These are phyloP conservation scores for Leccinum subspadiceum DNA, from an alignment of 1,284 basidiomycete genomes.

Conservation along the genomic window DNA sequence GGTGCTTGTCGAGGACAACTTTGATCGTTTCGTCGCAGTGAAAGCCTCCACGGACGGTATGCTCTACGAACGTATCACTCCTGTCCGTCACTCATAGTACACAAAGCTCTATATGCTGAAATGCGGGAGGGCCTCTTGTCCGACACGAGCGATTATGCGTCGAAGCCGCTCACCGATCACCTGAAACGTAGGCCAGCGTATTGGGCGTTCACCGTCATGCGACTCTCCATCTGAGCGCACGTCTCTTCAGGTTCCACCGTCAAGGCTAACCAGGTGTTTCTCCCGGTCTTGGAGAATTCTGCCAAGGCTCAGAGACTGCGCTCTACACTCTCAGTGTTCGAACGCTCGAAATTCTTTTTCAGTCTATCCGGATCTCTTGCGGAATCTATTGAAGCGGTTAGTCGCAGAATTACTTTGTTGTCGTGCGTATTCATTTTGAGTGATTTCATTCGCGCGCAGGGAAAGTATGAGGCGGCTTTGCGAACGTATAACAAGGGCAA, in stretches of 20 bases:
- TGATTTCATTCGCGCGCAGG: constrained; percentile 44
- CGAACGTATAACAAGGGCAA: constrained; percentile 98
- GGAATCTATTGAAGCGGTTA: constrained; percentile 84
- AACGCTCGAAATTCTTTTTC: constrained; percentile 98
- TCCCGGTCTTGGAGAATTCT: constrained; percentile 94
- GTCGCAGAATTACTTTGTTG: constrained; percentile 27
- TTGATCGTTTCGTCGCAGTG: constrained; percentile 96
- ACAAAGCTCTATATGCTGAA: constrained; percentile 80
- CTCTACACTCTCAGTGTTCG: constrained; percentile 93
- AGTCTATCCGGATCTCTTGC: constrained; percentile 92
- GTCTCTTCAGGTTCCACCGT: constrained; percentile 65
- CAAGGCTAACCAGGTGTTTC: constrained; percentile 94
- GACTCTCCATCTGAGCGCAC: constrained; percentile 4
- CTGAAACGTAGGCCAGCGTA: constrained; percentile 66
- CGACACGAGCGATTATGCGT: constrained; percentile 78
- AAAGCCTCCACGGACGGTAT: constrained; percentile 94
- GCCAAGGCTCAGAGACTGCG: constrained; percentile 93
- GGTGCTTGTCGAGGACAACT: constrained; percentile 95
- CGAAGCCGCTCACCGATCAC: constrained; percentile 78
- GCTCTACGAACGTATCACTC: constrained; percentile 19
- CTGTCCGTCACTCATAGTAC: constrained; percentile 7
- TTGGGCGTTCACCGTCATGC: background rate
- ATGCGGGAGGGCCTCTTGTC: constrained; percentile 90
- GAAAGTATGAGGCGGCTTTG: constrained; percentile 90
- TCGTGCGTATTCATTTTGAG: constrained; percentile 7